phyloP scores from a whole-genome alignment of 305 asterid genomes.

The Rubia peregrina region DNA sequence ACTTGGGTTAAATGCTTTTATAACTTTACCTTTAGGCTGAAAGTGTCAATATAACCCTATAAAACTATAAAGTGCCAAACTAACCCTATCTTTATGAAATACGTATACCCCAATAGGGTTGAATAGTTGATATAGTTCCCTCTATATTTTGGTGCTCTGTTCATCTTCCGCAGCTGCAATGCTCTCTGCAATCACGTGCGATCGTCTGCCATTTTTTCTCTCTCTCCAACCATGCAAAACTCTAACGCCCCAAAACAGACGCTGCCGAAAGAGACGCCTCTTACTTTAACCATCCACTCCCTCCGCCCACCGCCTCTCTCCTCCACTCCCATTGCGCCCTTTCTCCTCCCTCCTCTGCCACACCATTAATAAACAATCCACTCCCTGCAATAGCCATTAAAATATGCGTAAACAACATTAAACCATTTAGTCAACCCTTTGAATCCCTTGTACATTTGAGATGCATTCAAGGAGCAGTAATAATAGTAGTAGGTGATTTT shows the following conservation, averaged over 20 bases:
- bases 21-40: no score
- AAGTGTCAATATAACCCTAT: no score
- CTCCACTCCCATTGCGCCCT: neutral
- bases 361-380: neutral
- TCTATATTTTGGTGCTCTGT: constrained; percentile 8
- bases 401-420: neutral
- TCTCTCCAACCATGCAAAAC: constrained; percentile 8
- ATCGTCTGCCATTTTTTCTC: neutral
- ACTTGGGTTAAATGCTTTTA: no score
- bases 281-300: constrained; percentile 29
- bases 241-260: neutral
- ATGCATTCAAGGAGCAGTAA: neutral
- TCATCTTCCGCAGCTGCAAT: constrained; percentile 4
- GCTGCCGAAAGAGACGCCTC: constrained; percentile 25
- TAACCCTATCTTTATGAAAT: no score
- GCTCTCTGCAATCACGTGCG: constrained; percentile 3
- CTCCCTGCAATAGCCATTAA: neutral
- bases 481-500: neutral
- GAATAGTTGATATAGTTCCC: neutral
- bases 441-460: no score
- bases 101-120: neutral
- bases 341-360: constrained; percentile 6
- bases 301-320: neutral
- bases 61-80: no score
- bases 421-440: no score